Conservation (phyloP, 2,329 filamentous ascomycete species). For the Fusarium chlamydosporum region DNA sequence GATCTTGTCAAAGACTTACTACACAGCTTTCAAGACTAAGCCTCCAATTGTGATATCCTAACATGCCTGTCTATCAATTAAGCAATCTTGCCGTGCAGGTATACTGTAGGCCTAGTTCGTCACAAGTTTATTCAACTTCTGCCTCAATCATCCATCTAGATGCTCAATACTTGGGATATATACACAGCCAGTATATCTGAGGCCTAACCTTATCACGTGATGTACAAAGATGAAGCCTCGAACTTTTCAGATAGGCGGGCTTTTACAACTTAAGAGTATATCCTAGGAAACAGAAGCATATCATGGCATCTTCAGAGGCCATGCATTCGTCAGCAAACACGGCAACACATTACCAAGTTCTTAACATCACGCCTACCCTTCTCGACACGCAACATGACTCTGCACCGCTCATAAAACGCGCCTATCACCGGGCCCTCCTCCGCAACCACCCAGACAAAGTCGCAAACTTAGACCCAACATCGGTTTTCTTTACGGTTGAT, state of each 20-base stretch:
- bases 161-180: background rate
- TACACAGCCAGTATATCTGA: background rate
- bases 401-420: slow-evolving; percentile 68
- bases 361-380: slow-evolving; percentile 66
- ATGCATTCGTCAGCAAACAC: slow-evolving; percentile 31
- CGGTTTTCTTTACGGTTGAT: slow-evolving; percentile 71
- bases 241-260: slow-evolving; percentile 4
- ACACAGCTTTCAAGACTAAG: slow-evolving; percentile 2
- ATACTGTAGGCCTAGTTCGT: background rate
- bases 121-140: background rate
- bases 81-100: background rate
- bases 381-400: slow-evolving; percentile 61
- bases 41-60: slow-evolving; percentile 11
- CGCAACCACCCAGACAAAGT: slow-evolving; percentile 76
- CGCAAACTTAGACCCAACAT: slow-evolving; percentile 25
- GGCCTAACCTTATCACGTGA: slow-evolving; percentile 43
- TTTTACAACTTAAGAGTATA: slow-evolving; percentile 3
- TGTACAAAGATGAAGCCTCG: slow-evolving; percentile 25
- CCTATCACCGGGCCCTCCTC: slow-evolving; percentile 75
- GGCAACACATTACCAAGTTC: slow-evolving; percentile 72
- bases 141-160: too few species aligned
- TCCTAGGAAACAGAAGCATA: background rate
- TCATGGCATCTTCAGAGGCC: slow-evolving; percentile 29
- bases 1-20: slow-evolving; percentile 27
- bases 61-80: background rate